Conservation (phyloP, 23 red algal species). For the Chondrus crispus region DNA sequence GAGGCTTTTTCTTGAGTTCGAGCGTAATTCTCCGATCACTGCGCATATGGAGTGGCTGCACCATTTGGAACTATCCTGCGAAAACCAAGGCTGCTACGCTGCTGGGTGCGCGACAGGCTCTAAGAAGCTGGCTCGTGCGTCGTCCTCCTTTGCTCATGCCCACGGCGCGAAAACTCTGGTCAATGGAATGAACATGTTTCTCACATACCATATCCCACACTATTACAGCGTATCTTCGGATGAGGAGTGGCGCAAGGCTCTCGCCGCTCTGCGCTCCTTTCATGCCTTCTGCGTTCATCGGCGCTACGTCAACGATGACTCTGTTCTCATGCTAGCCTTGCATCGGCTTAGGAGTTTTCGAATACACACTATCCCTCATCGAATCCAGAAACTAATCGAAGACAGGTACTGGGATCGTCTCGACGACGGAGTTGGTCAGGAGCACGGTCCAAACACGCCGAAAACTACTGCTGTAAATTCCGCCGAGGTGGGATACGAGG, state of each 20-base stretch:
- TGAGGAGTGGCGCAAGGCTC: constrained; percentile 19
- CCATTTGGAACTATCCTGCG: constrained; percentile 4
- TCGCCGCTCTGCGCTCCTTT: constrained; percentile 31
- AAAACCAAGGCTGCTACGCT: constrained; percentile 31
- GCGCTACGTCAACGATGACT: constrained; percentile 17
- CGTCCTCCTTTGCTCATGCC: constrained; percentile 1
- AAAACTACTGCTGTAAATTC: neutral
- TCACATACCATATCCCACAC: constrained; percentile 28
- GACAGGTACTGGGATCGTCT: neutral
- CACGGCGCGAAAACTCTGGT: constrained; percentile 46
- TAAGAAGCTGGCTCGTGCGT: neutral
- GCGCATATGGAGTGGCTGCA: constrained; percentile 23
- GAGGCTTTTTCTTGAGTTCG: constrained; percentile 4
- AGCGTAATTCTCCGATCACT: neutral
- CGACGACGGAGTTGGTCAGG: neutral
- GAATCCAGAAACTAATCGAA: neutral
- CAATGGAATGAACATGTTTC: constrained; percentile 30
- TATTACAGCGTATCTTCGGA: neutral
- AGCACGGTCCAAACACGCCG: neutral
- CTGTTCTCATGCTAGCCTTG: constrained; percentile 11
- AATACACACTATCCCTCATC: constrained; percentile 2
- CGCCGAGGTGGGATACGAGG: neutral
- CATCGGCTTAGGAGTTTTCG: constrained; percentile 18
- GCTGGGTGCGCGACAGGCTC: neutral
- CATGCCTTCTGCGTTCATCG: constrained; percentile 22